These are phyloP conservation scores for Pythium aquatile DNA, from an alignment of 352 stramenopile species.

Conservation along the genomic window DNA sequence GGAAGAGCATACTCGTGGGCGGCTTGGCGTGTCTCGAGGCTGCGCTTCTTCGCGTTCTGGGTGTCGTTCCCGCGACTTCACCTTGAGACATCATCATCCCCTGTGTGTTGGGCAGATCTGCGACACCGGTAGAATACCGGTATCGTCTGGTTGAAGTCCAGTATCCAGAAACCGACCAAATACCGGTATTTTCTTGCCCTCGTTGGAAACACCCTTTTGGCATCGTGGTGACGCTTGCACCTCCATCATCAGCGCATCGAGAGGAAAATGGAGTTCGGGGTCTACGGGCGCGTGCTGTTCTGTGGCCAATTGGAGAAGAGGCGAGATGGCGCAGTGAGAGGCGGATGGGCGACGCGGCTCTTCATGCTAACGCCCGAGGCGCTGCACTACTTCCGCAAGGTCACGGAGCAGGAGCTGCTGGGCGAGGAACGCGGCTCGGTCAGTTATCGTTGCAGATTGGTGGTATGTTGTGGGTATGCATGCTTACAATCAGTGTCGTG, in stretches of 20 bases:
- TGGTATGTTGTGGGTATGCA: no score
- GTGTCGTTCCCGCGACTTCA: slow-evolving; percentile 14
- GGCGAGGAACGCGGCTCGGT: slow-evolving; percentile 78
- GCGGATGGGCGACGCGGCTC: slow-evolving; percentile 70
- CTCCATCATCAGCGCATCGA: neutral
- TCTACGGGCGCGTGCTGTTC: slow-evolving; percentile 72
- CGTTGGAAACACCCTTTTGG: neutral
- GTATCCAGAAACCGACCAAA: slow-evolving; percentile 10
- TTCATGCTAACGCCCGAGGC: slow-evolving; percentile 78
- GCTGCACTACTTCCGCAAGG: slow-evolving; percentile 82
- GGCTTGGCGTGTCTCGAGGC: slow-evolving; percentile 2
- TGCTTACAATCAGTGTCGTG: no score
- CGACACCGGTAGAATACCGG: slow-evolving; percentile 23
- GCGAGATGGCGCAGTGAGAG: slow-evolving; percentile 68
- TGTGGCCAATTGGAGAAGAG: slow-evolving; percentile 77
- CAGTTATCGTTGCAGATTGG: neutral
- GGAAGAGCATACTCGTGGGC: slow-evolving; percentile 61
- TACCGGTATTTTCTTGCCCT: slow-evolving; percentile 10
- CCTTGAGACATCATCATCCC: slow-evolving; percentile 11
- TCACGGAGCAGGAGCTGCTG: slow-evolving; percentile 67
- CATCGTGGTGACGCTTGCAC: neutral
- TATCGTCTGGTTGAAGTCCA: slow-evolving; percentile 28
- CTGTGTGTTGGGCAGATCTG: slow-evolving; percentile 27
- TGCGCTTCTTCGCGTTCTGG: slow-evolving; percentile 26
- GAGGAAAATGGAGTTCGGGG: slow-evolving; percentile 54